These are phyloP conservation scores for Wickerhamiella hasegawae DNA, from an alignment of 805 yeast genomes.

Conservation along the genomic window DNA sequence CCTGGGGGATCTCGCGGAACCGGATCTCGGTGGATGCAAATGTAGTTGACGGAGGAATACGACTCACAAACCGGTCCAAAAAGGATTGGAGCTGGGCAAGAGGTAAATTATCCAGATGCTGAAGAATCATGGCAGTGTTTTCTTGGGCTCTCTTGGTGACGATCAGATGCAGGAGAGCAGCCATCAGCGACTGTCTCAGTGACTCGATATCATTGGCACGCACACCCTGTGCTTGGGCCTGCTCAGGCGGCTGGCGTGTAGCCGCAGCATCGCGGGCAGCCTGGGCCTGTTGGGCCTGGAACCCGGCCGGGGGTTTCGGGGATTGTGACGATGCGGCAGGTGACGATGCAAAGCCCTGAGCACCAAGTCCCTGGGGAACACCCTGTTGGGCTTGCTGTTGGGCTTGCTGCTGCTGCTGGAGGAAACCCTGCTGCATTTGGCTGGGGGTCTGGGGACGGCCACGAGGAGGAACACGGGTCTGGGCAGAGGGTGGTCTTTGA, in stretches of 20 bases:
- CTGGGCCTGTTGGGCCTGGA: too few relatives aligned
- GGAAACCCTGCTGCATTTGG: too few relatives aligned
- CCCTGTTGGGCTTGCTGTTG: conserved; percentile 9
- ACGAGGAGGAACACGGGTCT: too few relatives aligned
- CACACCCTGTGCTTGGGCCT: neutral
- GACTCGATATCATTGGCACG: neutral
- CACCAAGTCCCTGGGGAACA: conserved; percentile 3
- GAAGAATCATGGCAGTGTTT: conserved; percentile 1
- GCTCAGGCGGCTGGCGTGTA: neutral
- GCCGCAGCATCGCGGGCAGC: too few relatives aligned
- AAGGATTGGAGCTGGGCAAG: conserved; percentile 1
- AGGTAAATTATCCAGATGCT: conserved; percentile 3
- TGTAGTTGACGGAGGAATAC: conserved; percentile 1
- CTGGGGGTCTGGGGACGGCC: too few relatives aligned
- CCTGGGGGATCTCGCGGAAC: conserved; percentile 4
- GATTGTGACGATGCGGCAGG: too few relatives aligned
- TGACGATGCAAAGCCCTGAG: too few relatives aligned
- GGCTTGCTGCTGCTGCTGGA: too few relatives aligned
- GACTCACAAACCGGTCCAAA: neutral
- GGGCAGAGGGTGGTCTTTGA: too few relatives aligned
- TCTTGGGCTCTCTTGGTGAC: conserved; percentile 1
- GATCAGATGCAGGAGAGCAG: conserved; percentile 2
- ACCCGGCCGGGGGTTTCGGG: too few relatives aligned
- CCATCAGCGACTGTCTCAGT: conserved; percentile 3
- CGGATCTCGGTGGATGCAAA: conserved; percentile 1